Evolutionary conservation across 2,329 filamentous ascomycete genomes (phyloP), one percentile per base, ranked within the genome.

Genomic region (Aspergillus sergii): DNA sequence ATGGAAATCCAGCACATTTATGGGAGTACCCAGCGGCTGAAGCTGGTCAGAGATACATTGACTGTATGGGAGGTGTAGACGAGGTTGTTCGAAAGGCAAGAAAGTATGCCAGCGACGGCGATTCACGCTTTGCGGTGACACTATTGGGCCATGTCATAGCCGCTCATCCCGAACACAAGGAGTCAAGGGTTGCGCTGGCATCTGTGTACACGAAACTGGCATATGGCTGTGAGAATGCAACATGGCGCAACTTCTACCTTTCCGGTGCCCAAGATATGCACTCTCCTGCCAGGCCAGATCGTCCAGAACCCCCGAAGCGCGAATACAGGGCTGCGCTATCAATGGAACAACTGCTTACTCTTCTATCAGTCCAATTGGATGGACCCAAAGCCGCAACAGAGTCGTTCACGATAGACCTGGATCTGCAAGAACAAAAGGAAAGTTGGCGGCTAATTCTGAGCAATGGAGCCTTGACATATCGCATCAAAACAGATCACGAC

Each of bases 211-310:
- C 74, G 53, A 62, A 68, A 23, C 72, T 82, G 10, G 79, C 76
- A 0, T 76, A 70, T 58, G 75, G 76, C 2, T 65, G 75, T 3
- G 78, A 81, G 65, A 82, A 81, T 65, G 78, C 69, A 2, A 76
- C 76, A 0, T 81, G 79, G 80, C 68, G 79, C 2, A 81, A 81
- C 60, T 78, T 80, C 60, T 81, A 78, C 58, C 69, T 80, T 1
- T 70, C 72, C 2, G 73, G 66, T 0, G 74, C 78, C 14, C 62
- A 63, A 32, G 75, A 75, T n/a, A 70, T 78, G 50, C 53, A 57
- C 9, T 50, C 28, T 12, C 23, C 23, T 11, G 2, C 16, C 2
- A 19, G 19, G 57, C 51, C 8, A 45, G 58, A 30, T 26, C 60
- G 36, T 19, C 56, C 14, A 21, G 58, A 30, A n/a, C 46, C 48